A percentile compares a stretch with the other conserved stretches of the same genome.
Conservation (phyloP, 106 monocot species). For the Dendrobium huoshanense region DNA sequence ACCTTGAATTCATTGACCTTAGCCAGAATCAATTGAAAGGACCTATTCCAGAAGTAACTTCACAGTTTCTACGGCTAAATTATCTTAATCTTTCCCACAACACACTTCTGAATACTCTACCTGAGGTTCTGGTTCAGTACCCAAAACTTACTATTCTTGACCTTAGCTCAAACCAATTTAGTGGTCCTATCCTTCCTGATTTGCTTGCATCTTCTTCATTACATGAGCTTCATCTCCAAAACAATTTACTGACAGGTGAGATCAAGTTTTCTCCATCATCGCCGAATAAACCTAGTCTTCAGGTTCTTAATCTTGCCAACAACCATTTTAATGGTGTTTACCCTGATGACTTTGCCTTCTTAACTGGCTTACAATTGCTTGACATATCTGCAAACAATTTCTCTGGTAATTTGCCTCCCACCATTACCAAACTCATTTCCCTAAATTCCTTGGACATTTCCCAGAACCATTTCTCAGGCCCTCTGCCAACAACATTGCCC, state of each 20-base stretch:
- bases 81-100: constrained; percentile 78
- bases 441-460: constrained; percentile 78
- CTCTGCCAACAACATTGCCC: constrained; percentile 54
- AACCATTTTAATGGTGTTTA: constrained; percentile 72
- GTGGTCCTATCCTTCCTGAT: constrained; percentile 36
- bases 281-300: constrained; percentile 39
- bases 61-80: constrained; percentile 74
- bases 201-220: constrained; percentile 56
- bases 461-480: constrained; percentile 60
- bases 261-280: constrained; percentile 37
- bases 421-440: constrained; percentile 42
- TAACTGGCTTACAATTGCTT: constrained; percentile 51
- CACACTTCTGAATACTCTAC: constrained; percentile 33
- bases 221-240: constrained; percentile 64
- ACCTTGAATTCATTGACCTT: constrained; percentile 76
- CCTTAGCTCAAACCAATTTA: constrained; percentile 62
- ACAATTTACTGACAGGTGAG: constrained; percentile 52
- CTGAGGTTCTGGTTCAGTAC: constrained; percentile 44
- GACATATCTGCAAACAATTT: constrained; percentile 75
- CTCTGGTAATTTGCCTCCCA: constrained; percentile 57
- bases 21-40: constrained; percentile 74
- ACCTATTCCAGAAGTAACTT: constrained; percentile 53
- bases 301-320: constrained; percentile 52
- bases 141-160: constrained; percentile 72
- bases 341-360: constrained; percentile 48